Percentiles rank a stretch among this genome's conserved stretches.
Evolutionary conservation across 495 filamentous ascomycete genomes (phyloP).

Genomic region (Rostrohypoxylon terebratum): DNA sequence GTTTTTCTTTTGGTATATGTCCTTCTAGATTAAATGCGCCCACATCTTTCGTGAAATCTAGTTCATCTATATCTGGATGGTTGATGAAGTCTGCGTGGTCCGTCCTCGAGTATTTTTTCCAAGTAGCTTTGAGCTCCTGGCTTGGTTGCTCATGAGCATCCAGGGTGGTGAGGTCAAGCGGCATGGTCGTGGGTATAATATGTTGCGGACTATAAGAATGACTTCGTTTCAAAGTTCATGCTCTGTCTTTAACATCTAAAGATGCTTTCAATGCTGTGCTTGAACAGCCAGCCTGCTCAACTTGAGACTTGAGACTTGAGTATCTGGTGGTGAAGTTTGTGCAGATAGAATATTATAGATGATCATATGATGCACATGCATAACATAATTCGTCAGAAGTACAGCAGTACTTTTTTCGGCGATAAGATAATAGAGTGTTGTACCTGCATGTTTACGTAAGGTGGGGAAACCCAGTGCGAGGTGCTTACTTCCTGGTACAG

Average conservation of each 20-base stretch:
- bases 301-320: not conserved
- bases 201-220: not conserved
- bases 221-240: not conserved
- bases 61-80: conserved; percentile 58
- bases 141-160: conserved; percentile 80
- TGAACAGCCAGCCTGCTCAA: not conserved
- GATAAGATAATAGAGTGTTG: conserved; percentile 18
- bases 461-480: not conserved
- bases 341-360: not conserved
- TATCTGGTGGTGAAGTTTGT: not conserved
- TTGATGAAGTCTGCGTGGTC: conserved; percentile 55
- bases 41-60: conserved; percentile 46
- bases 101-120: conserved; percentile 66
- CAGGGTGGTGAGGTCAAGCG: conserved; percentile 60
- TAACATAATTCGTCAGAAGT: not conserved
- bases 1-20: conserved; percentile 50
- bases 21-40: conserved; percentile 53
- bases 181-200: conserved; percentile 43
- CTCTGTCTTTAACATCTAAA: not conserved
- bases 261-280: not conserved
- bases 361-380: not conserved
- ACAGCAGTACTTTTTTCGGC: conserved; percentile 25
- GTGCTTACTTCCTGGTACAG: not conserved
- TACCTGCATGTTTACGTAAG: not conserved
- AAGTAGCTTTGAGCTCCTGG: conserved; percentile 68